phyloP scores from a whole-genome alignment of 2,329 filamentous ascomycete species.

The Pseudogymnoascus sp. region DNA sequence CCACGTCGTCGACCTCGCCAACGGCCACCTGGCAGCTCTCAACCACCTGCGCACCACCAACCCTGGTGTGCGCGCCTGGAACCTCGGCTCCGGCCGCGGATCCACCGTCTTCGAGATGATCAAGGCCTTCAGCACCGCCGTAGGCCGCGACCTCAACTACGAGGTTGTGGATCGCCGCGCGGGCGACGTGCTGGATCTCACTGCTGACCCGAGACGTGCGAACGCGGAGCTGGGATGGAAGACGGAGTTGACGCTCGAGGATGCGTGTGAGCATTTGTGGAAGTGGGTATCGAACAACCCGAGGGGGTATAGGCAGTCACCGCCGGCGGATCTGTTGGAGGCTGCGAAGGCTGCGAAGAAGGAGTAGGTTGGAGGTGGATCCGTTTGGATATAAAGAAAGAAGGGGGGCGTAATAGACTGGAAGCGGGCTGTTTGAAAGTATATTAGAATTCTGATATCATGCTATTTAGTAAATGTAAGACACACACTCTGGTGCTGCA shows the following conservation, averaged over 20 bases:
- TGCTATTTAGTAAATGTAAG: not conserved
- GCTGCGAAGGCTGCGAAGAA: constrained; percentile 40
- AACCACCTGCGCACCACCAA: constrained; percentile 79
- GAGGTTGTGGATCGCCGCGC: constrained; percentile 74
- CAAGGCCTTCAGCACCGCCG: constrained; percentile 82
- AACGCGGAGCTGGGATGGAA: constrained; percentile 90
- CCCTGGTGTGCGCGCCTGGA: constrained; percentile 92
- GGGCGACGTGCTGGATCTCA: constrained; percentile 91
- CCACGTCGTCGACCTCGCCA: constrained; percentile 84
- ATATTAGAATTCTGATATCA: not conserved
- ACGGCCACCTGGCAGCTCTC: constrained; percentile 79
- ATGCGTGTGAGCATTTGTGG: constrained; percentile 92
- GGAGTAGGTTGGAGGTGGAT: not conserved
- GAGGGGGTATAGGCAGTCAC: constrained; percentile 84
- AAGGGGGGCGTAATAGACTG: not conserved
- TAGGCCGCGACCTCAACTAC: constrained; percentile 80
- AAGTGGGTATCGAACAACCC: constrained; percentile 97
- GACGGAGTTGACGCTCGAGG: constrained; percentile 81
- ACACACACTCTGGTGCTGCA: not conserved
- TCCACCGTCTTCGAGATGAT: constrained; percentile 97
- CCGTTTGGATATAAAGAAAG: not conserved
- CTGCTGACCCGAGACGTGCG: constrained; percentile 79
- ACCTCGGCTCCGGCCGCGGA: constrained; percentile 87
- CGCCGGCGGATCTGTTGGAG: constrained; percentile 74
- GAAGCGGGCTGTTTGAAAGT: not conserved